Base-by-base conservation (phyloP, 1,284 basidiomycete species). In the Volvariella surrecta region DNA sequence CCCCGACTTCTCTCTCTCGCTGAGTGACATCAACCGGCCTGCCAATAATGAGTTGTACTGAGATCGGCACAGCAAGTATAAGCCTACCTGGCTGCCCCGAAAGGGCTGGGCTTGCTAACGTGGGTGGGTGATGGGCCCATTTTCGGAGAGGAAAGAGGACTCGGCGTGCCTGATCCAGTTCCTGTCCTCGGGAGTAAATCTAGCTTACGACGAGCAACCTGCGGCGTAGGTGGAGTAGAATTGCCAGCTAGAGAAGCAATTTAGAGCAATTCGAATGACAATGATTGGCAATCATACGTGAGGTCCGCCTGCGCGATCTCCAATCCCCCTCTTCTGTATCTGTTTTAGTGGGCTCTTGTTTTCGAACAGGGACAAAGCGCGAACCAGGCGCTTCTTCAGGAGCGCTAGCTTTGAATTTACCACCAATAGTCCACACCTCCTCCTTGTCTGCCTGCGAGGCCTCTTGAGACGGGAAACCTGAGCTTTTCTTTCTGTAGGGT, bases 1-100 rank as follows among this genome's bases (percentile, higher is more conserved):
- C 75, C 20, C 75, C 60, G 8, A 90, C 79, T 57, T 79, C 86
- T 42, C 76, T 76, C 58, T 97, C 92, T 44, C 80, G 79, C 2
- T 74, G 69, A 16, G 82, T 69, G 6, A 86, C 81, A 60, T 97
- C 91, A 24, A 97, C 85, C 10, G 94, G 92, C 55, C 88, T 91
- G 34, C 35, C 40, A 24, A 40, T 44, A 21, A 31, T 15, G 43
- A 39, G 3, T 4, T 4, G 4, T 19, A 7, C 31, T 19, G 45
- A 40, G 28, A 20, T 32, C 21, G 16, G 43, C 30, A 28, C 32
- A 19, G 21, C 39, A 13, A 43, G 41, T 28, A 35, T 42, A 28
- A 19, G 58, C 75, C 48, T 54, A 88, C 84, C 67, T 82, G 32
- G 95, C 95, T 42, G 76, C 73, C 45, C 95, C 95, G 59, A 98